Evolutionary conservation across 805 yeast genomes (phyloP), one percentile per base, ranked within the genome.

Genomic region (Hagleromyces aurorensis): DNA sequence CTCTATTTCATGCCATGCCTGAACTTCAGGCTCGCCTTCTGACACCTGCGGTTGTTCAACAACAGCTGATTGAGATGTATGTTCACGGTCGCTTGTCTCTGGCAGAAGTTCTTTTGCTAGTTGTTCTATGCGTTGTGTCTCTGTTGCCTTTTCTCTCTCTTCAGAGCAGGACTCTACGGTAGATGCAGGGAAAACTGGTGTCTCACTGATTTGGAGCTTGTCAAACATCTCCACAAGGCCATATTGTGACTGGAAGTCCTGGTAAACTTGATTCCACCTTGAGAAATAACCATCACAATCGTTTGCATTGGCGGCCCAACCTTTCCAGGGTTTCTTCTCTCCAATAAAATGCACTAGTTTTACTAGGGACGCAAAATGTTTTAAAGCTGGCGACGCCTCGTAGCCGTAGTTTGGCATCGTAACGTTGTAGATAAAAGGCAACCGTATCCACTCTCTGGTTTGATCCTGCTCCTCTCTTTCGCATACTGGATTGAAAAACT

Each of bases 361-460:
- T 14, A 72, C 57, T 14, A 65, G 56, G 9, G 52, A 33, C 10
- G 44, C 36, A 48, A 77, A 83, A 47, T 70, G 67, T 21, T 55
- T 57, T 47, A 62, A 73, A 0, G 93, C 91, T 0, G 93, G 91
- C 13, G 65, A 59, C 55, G 77, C 80, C 56, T 83, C 78, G 49
- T 83, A 83, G 27, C 71, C 74, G 23, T 72, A 13, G 65, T 64
- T 19, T 72, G 67, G 31, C 84, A 43, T 59, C 33, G 96, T 89
- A 18, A 89, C 93, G 48, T 89, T 89, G 63, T 75, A 89, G 25
- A 72, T 44, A 45, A 87, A 89, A 2, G 96, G 87, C 27, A 91
- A 58, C 26, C 72, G 67, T 18, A 64, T 55, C 96, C 96, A 87
- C 9, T 44, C 33, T 17, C 44, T 34, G 3, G 34, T n/a, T 3